A percentile compares a stretch with the other conserved stretches of the same genome.
phyloP scores from a whole-genome alignment of 164 flowering plant genomes.

The Santalum album region DNA sequence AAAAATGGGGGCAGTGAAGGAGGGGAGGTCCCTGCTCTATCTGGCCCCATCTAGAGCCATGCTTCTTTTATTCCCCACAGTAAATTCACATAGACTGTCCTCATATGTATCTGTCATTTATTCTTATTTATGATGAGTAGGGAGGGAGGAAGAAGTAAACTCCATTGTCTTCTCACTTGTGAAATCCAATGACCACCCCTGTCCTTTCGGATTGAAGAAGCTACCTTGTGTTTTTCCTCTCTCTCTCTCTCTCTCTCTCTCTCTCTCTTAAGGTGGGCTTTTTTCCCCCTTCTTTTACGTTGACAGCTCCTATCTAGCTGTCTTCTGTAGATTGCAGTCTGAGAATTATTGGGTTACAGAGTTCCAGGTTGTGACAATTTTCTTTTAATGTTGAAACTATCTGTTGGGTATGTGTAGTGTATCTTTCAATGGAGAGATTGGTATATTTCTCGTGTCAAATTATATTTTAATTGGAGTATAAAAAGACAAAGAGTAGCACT shows the following conservation, averaged over 20 bases:
- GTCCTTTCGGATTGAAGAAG: background rate
- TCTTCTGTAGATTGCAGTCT: background rate
- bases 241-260: no score
- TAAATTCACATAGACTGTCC: background rate
- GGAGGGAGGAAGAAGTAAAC: background rate
- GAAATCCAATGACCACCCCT: background rate
- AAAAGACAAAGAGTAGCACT: no score
- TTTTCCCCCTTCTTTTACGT: background rate
- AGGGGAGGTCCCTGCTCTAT: background rate
- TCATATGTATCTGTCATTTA: background rate
- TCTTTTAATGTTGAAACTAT: background rate
- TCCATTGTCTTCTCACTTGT: background rate
- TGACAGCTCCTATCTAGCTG: conserved; percentile 1
- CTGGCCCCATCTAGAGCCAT: no score
- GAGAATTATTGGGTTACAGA: background rate
- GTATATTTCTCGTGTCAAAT: background rate
- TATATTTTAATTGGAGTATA: no score
- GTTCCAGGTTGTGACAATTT: background rate
- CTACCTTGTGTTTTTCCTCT: background rate
- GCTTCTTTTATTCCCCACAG: background rate
- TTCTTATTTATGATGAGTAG: background rate
- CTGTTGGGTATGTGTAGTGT: background rate
- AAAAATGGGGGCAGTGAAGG: background rate
- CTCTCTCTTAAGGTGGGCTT: no score
- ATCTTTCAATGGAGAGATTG: background rate